Evolutionary conservation across 768 basidiomycete species (phyloP).

Genomic region (Terana coerulea): DNA sequence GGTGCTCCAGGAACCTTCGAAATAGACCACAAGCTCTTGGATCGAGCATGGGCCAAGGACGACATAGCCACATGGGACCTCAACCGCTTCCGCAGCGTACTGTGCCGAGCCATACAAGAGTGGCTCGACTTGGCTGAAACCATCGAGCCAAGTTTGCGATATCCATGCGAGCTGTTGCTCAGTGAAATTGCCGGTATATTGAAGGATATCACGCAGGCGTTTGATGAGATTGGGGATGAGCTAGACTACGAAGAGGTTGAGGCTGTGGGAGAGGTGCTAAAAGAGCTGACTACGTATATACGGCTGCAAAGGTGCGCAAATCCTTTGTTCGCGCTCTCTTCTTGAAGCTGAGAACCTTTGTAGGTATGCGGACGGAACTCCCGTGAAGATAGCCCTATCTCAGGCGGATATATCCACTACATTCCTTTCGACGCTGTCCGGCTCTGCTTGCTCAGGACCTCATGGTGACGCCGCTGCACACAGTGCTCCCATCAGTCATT

Average conservation of each 20-base stretch:
- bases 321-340: not conserved
- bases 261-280: slow-evolving; percentile 60
- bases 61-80: slow-evolving; percentile 68
- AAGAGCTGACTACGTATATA: slow-evolving; percentile 56
- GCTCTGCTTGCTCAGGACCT: slow-evolving; percentile 63
- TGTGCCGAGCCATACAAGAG: slow-evolving; percentile 51
- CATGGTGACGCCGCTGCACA: slow-evolving; percentile 46
- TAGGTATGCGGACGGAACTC: slow-evolving; percentile 37
- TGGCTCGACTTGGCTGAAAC: slow-evolving; percentile 43
- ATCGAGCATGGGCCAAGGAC: slow-evolving; percentile 70
- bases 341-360: not conserved
- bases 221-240: slow-evolving; percentile 60
- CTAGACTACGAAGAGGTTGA: slow-evolving; percentile 69
- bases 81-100: slow-evolving; percentile 47
- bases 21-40: slow-evolving; percentile 61
- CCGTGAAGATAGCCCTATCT: slow-evolving; percentile 47
- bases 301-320: slow-evolving; percentile 51
- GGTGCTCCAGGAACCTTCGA: slow-evolving; percentile 59
- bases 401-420: slow-evolving; percentile 39
- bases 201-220: slow-evolving; percentile 70
- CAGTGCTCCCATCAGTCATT: slow-evolving; percentile 59
- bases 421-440: slow-evolving; percentile 58
- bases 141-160: not conserved
- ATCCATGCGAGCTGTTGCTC: slow-evolving; percentile 39
- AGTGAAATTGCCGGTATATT: slow-evolving; percentile 67